A percentile compares a stretch with the other conserved stretches of the same genome.
These are phyloP conservation scores for Penicillium rolfsii DNA, from an alignment of 2,329 filamentous ascomycete genomes.

Conservation along the genomic window DNA sequence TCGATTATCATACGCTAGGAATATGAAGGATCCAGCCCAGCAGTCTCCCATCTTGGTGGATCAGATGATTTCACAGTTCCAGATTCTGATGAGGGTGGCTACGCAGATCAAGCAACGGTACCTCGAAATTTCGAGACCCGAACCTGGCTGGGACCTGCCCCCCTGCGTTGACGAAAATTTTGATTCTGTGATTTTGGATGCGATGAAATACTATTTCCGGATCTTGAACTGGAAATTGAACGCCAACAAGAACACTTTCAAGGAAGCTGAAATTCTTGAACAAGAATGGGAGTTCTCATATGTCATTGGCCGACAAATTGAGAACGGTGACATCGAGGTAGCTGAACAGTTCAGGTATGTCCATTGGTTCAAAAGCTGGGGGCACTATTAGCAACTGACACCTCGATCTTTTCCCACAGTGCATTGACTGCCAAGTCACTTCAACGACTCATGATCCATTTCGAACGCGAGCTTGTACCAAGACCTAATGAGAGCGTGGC, in stretches of 20 bases:
- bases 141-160: constrained; percentile 92
- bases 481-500: constrained; percentile 79
- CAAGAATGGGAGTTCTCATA: constrained; percentile 99
- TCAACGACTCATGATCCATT: constrained; percentile 83
- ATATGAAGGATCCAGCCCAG: constrained; percentile 92
- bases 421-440: constrained; percentile 91
- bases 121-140: constrained; percentile 76
- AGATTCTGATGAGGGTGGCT: constrained; percentile 86
- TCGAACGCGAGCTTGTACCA: constrained; percentile 85
- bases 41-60: constrained; percentile 93
- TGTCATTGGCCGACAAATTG: constrained; percentile 85
- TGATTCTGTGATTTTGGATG: constrained; percentile 86
- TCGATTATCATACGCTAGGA: constrained; percentile 85
- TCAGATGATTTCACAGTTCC: constrained; percentile 97
- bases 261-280: constrained; percentile 94
- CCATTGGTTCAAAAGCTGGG: background rate
- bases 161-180: constrained; percentile 97
- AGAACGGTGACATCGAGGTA: constrained; percentile 92
- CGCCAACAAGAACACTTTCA: constrained; percentile 98
- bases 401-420: constrained; percentile 38
- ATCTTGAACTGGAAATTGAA: constrained; percentile 98
- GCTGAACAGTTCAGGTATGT: constrained; percentile 86
- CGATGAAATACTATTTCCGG: constrained; percentile 96
- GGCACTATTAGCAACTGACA: constrained; percentile 30
- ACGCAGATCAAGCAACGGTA: constrained; percentile 93